These are phyloP conservation scores for Thoreauomyces humboldtii DNA, from an alignment of 192 early-diverging fungal genomes.

Conservation along the genomic window DNA sequence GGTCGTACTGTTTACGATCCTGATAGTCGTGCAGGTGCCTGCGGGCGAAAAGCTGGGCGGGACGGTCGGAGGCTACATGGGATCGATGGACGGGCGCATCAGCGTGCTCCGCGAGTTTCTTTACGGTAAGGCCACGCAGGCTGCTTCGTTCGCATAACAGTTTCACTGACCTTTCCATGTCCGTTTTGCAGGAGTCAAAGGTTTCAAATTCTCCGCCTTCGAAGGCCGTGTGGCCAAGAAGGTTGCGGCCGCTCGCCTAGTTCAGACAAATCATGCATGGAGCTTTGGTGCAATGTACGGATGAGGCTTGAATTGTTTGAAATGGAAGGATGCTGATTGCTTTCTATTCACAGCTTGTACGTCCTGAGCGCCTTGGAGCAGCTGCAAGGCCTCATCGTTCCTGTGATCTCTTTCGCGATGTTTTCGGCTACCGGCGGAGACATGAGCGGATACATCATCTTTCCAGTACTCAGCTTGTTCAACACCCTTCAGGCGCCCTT, in stretches of 20 bases:
- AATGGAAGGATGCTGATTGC: too few relatives aligned
- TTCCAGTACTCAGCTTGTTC: constrained; percentile 54
- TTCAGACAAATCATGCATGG: neutral
- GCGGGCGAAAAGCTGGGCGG: neutral
- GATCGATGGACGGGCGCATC: constrained; percentile 24
- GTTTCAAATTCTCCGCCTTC: constrained; percentile 30
- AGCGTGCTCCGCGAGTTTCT: constrained; percentile 33
- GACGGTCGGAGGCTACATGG: constrained; percentile 8
- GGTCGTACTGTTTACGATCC: neutral
- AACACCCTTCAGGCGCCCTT: constrained; percentile 54
- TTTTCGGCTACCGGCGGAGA: constrained; percentile 10
- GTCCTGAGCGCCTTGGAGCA: constrained; percentile 6
- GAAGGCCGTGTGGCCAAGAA: constrained; percentile 26
- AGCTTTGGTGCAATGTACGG: neutral
- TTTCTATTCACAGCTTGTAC: too few relatives aligned
- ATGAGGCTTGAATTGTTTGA: too few relatives aligned
- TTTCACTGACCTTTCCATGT: neutral
- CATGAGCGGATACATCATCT: neutral
- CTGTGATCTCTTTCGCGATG: constrained; percentile 15
- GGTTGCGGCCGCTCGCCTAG: constrained; percentile 16
- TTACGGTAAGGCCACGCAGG: constrained; percentile 29
- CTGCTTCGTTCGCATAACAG: neutral
- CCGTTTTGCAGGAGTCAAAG: constrained; percentile 17
- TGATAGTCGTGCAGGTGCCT: neutral
- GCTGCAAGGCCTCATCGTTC: constrained; percentile 9